These are phyloP conservation scores for Neopestalotiopsis sp. DNA, from an alignment of 2,329 filamentous ascomycete genomes.

Conservation along the genomic window DNA sequence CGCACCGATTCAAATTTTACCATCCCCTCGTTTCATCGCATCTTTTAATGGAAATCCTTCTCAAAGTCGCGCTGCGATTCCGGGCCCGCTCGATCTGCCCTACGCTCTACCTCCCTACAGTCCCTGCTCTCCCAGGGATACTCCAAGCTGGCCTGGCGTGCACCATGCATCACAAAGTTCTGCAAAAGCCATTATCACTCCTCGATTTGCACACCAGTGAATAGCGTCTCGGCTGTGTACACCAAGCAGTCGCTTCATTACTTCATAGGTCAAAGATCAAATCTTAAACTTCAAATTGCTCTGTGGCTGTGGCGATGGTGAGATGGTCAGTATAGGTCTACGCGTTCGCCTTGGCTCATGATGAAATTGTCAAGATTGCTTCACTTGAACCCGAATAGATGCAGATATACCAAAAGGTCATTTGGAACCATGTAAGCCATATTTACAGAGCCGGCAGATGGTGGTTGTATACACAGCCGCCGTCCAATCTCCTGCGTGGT, in stretches of 20 bases:
- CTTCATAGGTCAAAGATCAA: neutral
- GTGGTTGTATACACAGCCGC: neutral
- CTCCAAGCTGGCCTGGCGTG: slow-evolving; percentile 6
- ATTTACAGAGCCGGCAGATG: neutral
- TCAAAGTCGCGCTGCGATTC: neutral
- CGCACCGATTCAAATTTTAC: slow-evolving; percentile 11
- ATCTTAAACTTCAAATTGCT: slow-evolving; percentile 1
- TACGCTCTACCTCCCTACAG: neutral
- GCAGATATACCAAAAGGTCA: too few species aligned
- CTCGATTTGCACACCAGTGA: neutral
- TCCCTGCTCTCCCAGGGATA: neutral
- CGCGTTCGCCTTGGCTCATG: neutral
- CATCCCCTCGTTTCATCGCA: slow-evolving; percentile 8
- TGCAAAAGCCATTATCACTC: neutral
- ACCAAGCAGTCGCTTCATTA: neutral
- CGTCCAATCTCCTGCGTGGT: neutral
- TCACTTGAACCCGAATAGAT: neutral
- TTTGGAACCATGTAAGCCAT: too few species aligned
- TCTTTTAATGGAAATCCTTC: neutral
- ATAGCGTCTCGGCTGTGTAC: neutral
- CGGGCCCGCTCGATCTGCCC: neutral
- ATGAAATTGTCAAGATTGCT: neutral
- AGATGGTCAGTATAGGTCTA: neutral
- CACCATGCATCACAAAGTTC: neutral
- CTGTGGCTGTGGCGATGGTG: neutral